Evolutionary conservation across 2,329 filamentous ascomycete genomes (phyloP), one percentile per base, ranked within the genome.

Genomic region (Xylariaceae sp.): DNA sequence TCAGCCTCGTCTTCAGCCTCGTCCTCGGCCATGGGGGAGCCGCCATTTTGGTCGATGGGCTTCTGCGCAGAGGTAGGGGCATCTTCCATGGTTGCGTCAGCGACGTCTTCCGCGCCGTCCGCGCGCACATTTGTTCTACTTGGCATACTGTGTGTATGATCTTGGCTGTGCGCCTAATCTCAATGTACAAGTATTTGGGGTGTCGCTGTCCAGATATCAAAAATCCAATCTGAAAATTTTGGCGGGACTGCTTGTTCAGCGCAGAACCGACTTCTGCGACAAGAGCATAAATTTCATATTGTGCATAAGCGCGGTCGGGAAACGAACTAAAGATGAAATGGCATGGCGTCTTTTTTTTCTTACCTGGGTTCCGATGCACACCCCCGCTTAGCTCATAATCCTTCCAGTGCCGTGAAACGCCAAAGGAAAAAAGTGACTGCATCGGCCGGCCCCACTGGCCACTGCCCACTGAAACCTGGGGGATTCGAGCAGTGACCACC

Each of bases 1-100:
- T n/a, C n/a, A n/a, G n/a, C n/a, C n/a, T n/a, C n/a, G n/a, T 26
- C 22, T 11, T 26, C 22, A 11, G 22, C 54, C 11, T 53, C 53
- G 31, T 59, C 57, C 37, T 61, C 60, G 19, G 60, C 49, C 58
- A 60, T 60, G 3, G 58, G 53, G 17, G 38, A 17, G 12, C 51
- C 56, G 15, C 52, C 54, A 13, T 56, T 57, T 24, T 85, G 70
- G 37, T 80, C 77, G 29, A 74, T 69, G 13, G 49, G 47, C 39
- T 36, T 41, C 47, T 62, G 59, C 33, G 55, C 58, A 12, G 58
- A 62, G 26, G 54, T 44, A 17, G 57, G 59, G 34, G 47, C 53
- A 41, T 62, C 59, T 40, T 56, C 54, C 59, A 61, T 62, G 9
- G 52, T 48, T 16, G 50, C 46, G 35, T 62, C 60, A 26, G 44